Evolutionary conservation across 345 rosid genomes (phyloP), one percentile per base, ranked within the genome.

Genomic region (Chamaenerion angustifolium): DNA sequence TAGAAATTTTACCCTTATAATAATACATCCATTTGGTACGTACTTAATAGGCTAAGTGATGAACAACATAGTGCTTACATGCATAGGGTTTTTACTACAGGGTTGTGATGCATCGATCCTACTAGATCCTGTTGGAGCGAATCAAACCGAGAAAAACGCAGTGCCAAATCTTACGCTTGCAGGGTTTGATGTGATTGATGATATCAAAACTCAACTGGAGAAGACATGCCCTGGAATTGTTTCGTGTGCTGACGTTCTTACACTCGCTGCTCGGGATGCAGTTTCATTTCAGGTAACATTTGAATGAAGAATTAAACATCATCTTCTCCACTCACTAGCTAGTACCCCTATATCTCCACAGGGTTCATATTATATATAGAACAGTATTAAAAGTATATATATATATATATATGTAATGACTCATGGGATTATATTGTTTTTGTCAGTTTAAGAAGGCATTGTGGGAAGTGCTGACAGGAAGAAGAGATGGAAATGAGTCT

Each of bases 21-120:
- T n/a, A n/a, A n/a, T n/a, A n/a, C n/a, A n/a, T n/a, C n/a, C n/a
- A n/a, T n/a, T n/a, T n/a, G n/a, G n/a, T n/a, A n/a, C n/a, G n/a
- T n/a, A n/a, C n/a, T n/a, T n/a, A n/a, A n/a, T n/a, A n/a, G n/a
- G n/a, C n/a, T n/a, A n/a, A n/a, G n/a, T n/a, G n/a, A n/a, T n/a
- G n/a, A n/a, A n/a, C n/a, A n/a, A n/a, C n/a, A n/a, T n/a, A n/a
- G n/a, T 21, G 25, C 25, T 21, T 13, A 48, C 5, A 43, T 1
- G n/a, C 11, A 17, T 14, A 49, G 4, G 14, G 4, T 17, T 15
- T 13, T 47, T 19, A 9, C 2, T 47, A 9, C 51, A 80, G 82
- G 85, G 94, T 12, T 83, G 94, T 6, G 85, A 80, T 6, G 88
- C 71, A 12, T 83, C 94, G 0, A 40, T 80, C 41, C 56, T 74